Percentiles rank a stretch among this genome's conserved stretches.
Evolutionary conservation across 257 asterid species (phyloP).

Genomic region (Fraxinus excelsior): DNA sequence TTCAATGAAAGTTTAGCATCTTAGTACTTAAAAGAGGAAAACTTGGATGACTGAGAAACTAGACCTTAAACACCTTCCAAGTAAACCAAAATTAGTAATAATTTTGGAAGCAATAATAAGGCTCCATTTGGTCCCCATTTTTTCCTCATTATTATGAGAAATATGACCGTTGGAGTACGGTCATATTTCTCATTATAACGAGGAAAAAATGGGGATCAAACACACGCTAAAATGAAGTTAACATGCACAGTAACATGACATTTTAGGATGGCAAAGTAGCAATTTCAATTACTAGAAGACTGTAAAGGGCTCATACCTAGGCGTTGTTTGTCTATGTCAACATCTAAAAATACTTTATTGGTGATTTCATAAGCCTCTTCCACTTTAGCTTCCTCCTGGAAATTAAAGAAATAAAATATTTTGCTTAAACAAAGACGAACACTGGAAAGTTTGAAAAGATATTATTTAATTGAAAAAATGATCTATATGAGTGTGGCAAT

Average conservation of each 20-base stretch:
- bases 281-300: background rate
- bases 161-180: too few relatives aligned
- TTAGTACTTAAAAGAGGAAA: background rate
- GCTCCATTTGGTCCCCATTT: too few relatives aligned
- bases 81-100: background rate
- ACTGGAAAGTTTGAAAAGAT: background rate
- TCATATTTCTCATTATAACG: too few relatives aligned
- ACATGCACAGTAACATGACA: background rate
- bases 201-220: too few relatives aligned
- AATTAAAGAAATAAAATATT: constrained; percentile 1
- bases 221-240: background rate
- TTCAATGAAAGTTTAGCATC: background rate
- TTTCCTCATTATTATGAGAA: too few relatives aligned
- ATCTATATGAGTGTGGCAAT: too few relatives aligned
- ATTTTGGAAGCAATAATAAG: background rate
- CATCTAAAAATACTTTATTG: constrained; percentile 89
- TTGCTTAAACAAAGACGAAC: background rate
- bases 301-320: constrained; percentile 47
- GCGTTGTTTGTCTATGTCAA: constrained; percentile 89
- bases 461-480: background rate
- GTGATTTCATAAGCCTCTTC: constrained; percentile 78
- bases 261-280: background rate
- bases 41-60: background rate
- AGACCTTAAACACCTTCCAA: background rate
- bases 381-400: constrained; percentile 54